Conservation (phyloP, 2,329 filamentous ascomycete species). For the Beauveria medogensis region DNA sequence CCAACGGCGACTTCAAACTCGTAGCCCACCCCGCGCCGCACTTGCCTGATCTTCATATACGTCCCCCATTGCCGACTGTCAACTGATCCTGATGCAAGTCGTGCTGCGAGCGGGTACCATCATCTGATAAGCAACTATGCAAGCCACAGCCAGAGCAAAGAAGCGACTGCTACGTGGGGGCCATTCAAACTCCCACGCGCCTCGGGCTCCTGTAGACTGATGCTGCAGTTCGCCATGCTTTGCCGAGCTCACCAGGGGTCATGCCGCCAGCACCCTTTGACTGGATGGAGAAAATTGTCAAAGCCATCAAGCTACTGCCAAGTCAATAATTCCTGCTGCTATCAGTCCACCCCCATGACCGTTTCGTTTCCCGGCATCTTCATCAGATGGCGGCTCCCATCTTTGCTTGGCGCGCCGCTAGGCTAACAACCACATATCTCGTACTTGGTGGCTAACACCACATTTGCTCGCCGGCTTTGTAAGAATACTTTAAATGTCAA, state of each 20-base stretch:
- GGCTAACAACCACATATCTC: neutral
- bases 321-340: neutral
- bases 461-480: no score
- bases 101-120: neutral
- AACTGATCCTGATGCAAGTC: neutral
- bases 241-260: neutral
- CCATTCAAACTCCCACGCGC: no score
- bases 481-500: no score
- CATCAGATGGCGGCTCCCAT: slow-evolving; percentile 1
- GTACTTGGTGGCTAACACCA: no score
- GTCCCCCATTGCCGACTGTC: neutral
- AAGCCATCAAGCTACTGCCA: no score
- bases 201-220: no score
- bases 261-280: neutral
- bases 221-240: no score
- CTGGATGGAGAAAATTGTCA: neutral
- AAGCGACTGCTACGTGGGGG: no score
- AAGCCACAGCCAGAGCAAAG: neutral
- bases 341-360: neutral
- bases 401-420: slow-evolving; percentile 6
- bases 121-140: slow-evolving; percentile 3
- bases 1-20: neutral
- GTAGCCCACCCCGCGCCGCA: no score
- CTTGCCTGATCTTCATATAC: no score
- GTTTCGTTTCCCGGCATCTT: neutral